phyloP scores from a whole-genome alignment of 2,329 filamentous ascomycete genomes.

The Microthyrium microscopicum region DNA sequence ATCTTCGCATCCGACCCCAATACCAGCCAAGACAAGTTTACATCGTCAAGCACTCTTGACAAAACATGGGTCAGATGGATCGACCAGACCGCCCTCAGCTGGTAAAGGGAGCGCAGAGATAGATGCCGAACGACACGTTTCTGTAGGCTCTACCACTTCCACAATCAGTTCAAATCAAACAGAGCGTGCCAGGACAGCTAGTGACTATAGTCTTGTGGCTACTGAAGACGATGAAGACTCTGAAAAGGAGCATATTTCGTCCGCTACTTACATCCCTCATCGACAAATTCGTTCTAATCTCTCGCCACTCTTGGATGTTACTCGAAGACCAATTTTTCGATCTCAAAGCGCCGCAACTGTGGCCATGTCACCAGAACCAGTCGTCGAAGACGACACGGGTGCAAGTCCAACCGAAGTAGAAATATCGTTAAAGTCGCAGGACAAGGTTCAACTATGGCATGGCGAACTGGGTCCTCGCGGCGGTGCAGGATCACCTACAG shows the following conservation, averaged over 20 bases:
- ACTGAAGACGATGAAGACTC: conserved; percentile 42
- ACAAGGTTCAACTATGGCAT: conserved; percentile 43
- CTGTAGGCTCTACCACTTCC: too few species aligned
- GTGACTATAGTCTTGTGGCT: too few species aligned
- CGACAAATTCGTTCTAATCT: conserved; percentile 36
- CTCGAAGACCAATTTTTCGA: background rate
- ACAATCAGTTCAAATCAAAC: too few species aligned
- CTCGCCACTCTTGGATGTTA: too few species aligned
- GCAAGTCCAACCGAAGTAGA: conserved; percentile 36
- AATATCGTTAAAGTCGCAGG: conserved; percentile 43
- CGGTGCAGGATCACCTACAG: conserved; percentile 23
- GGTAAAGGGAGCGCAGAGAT: too few species aligned
- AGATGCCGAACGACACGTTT: too few species aligned
- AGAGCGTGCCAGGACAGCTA: too few species aligned
- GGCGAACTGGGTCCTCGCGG: conserved; percentile 33
- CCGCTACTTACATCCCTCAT: conserved; percentile 67
- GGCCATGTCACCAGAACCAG: conserved; percentile 1
- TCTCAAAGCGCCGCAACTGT: background rate
- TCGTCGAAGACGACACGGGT: conserved; percentile 8
- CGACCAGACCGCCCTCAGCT: too few species aligned
- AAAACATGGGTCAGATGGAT: too few species aligned
- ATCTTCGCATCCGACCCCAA: too few species aligned
- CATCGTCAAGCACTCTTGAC: too few species aligned
- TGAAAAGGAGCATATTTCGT: conserved; percentile 74
- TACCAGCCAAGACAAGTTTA: too few species aligned